Evolutionary conservation across 148 eudicot genomes (phyloP).

Genomic region (Rhododendron simsii): DNA sequence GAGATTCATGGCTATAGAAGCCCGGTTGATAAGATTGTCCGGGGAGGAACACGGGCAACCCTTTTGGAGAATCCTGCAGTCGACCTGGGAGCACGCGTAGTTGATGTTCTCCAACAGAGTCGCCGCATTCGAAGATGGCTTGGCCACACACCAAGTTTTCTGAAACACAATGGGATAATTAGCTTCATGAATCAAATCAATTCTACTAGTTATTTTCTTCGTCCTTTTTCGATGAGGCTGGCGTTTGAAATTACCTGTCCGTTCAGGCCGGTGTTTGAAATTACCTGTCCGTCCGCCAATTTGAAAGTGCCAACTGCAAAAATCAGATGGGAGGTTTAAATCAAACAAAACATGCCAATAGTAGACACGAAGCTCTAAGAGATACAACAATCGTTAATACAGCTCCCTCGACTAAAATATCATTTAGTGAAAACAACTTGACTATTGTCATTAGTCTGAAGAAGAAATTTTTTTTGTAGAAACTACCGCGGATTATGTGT

Average conservation of each 20-base stretch:
- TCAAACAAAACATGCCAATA: not conserved
- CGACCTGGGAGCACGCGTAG: constrained; percentile 67
- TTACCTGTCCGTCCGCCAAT: constrained; percentile 43
- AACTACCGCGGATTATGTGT: not conserved
- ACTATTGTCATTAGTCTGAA: too few species aligned
- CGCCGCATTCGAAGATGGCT: constrained; percentile 55
- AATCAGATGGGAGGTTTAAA: not conserved
- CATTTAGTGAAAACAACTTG: too few species aligned
- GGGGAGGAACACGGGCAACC: constrained; percentile 57
- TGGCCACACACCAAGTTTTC: constrained; percentile 90
- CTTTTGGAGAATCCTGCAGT: constrained; percentile 45
- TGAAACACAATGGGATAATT: constrained; percentile 18
- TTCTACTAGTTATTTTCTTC: not conserved
- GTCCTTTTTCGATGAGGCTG: not conserved
- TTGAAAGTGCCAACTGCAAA: constrained; percentile 31
- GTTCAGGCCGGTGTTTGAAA: not conserved
- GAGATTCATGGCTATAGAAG: constrained; percentile 78
- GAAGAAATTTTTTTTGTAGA: too few species aligned
- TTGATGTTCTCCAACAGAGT: constrained; percentile 47
- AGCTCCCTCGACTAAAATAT: not conserved
- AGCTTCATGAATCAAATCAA: not conserved
- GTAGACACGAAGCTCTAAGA: not conserved
- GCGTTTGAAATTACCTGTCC: constrained; percentile 38
- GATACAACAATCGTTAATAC: not conserved
- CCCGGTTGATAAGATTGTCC: constrained; percentile 58